phyloP scores from a whole-genome alignment of 352 stramenopile genomes.

The Pythium brachiatum region DNA sequence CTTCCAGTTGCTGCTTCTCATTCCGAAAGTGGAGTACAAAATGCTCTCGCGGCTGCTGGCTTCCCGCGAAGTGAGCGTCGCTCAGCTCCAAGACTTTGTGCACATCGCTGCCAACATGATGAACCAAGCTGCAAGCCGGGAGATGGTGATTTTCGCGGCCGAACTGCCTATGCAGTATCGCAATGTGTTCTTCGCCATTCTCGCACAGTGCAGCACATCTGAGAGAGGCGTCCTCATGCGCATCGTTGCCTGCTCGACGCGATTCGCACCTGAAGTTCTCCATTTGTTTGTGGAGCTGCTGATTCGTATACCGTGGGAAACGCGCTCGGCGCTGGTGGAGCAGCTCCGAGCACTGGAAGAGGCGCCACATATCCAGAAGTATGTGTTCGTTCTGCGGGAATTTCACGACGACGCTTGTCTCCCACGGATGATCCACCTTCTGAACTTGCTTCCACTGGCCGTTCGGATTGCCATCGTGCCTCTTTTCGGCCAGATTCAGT shows the following conservation, averaged over 20 bases:
- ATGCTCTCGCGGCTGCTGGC: conserved; percentile 51
- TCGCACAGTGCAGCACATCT: conserved; percentile 33
- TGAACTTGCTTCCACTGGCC: conserved; percentile 38
- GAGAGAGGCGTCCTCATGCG: conserved; percentile 60
- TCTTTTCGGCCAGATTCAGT: conserved; percentile 11
- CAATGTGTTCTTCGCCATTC: conserved; percentile 50
- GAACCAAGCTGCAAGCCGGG: conserved; percentile 67
- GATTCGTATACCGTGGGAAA: conserved; percentile 46
- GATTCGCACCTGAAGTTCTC: conserved; percentile 36
- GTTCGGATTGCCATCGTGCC: conserved; percentile 36
- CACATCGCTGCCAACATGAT: conserved; percentile 59
- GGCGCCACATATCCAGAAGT: conserved; percentile 30
- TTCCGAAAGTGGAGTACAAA: conserved; percentile 61
- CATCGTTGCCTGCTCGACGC: conserved; percentile 52
- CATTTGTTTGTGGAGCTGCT: conserved; percentile 46
- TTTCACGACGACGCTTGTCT: conserved; percentile 36
- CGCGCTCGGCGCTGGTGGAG: conserved; percentile 55
- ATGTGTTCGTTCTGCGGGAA: conserved; percentile 33
- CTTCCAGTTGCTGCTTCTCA: conserved; percentile 61
- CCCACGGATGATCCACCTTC: conserved; percentile 36
- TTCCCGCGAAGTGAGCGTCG: conserved; percentile 37
- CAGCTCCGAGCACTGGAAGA: conserved; percentile 54
- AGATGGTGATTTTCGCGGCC: conserved; percentile 57
- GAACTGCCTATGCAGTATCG: conserved; percentile 40
- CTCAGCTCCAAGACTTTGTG: conserved; percentile 43